phyloP scores from a whole-genome alignment of 2,329 filamentous ascomycete species.

The Trichophyton simii region DNA sequence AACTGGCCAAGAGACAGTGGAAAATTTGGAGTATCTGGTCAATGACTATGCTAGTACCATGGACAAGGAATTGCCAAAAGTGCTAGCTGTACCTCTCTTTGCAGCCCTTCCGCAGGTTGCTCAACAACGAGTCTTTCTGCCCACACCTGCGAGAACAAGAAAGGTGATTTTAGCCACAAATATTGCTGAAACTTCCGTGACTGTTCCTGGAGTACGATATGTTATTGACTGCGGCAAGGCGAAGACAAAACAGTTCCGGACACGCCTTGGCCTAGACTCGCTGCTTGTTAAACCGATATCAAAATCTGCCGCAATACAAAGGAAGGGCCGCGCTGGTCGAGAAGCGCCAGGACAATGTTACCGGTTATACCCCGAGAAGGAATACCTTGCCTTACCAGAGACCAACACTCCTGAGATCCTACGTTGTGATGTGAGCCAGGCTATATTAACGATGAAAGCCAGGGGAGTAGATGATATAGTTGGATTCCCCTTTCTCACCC shows the following conservation, averaged over 20 bases:
- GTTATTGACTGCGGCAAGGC: constrained; percentile 90
- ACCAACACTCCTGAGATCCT: constrained; percentile 79
- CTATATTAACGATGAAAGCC: constrained; percentile 86
- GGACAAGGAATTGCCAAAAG: constrained; percentile 56
- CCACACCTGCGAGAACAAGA: constrained; percentile 58
- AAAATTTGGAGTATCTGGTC: constrained; percentile 64
- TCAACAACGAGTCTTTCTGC: constrained; percentile 75
- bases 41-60: constrained; percentile 66
- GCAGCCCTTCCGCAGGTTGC: constrained; percentile 77
- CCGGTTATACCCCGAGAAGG: constrained; percentile 70
- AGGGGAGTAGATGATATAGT: constrained; percentile 72
- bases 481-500: constrained; percentile 73
- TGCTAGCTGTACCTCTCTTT: constrained; percentile 67
- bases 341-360: constrained; percentile 85
- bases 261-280: constrained; percentile 75
- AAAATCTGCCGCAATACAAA: constrained; percentile 82
- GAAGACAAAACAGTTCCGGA: constrained; percentile 84
- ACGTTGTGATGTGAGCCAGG: constrained; percentile 73
- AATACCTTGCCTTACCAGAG: constrained; percentile 57
- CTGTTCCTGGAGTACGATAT: constrained; percentile 80
- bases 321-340: constrained; percentile 82
- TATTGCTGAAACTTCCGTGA: constrained; percentile 97
- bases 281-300: constrained; percentile 83
- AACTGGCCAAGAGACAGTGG: constrained; percentile 85
- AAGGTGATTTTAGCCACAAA: constrained; percentile 92